These are phyloP conservation scores for Cyberlindnera euphorbiiphila DNA, from an alignment of 805 yeast species.

Conservation along the genomic window DNA sequence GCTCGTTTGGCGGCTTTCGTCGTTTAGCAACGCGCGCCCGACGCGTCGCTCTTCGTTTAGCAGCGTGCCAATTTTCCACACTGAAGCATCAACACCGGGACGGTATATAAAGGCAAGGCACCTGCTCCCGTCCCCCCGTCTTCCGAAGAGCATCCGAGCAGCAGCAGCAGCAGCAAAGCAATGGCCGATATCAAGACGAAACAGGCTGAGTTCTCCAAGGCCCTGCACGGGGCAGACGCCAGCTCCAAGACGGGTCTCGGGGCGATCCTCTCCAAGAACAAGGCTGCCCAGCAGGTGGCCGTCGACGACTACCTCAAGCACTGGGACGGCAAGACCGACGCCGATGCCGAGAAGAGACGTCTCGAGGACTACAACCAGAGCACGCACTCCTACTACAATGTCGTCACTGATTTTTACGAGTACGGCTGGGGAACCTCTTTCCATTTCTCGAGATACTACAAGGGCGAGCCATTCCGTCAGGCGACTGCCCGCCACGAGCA, in stretches of 20 bases:
- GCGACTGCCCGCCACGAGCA: conserved; percentile 98
- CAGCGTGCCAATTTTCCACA: too few relatives aligned
- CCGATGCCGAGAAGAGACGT: conserved; percentile 67
- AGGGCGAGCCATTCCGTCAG: conserved; percentile 90
- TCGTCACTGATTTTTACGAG: conserved; percentile 97
- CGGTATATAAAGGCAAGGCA: too few relatives aligned
- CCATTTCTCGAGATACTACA: conserved; percentile 93
- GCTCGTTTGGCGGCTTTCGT: conserved; percentile 1
- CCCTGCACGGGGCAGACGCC: conserved; percentile 76
- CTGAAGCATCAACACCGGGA: conserved; percentile 1
- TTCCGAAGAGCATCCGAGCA: too few relatives aligned
- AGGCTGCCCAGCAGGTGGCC: conserved; percentile 77
- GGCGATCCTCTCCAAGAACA: conserved; percentile 76
- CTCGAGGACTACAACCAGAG: conserved; percentile 82
- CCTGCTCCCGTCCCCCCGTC: too few relatives aligned
- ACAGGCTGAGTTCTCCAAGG: conserved; percentile 66
- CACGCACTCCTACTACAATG: conserved; percentile 93
- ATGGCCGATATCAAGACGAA: conserved; percentile 12
- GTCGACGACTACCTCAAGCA: conserved; percentile 89
- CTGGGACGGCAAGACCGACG: conserved; percentile 89
- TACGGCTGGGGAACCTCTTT: conserved; percentile 99
- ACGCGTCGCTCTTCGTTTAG: too few relatives aligned
- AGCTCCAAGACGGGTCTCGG: conserved; percentile 65
- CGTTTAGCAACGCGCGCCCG: background rate
- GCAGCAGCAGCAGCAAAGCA: too few relatives aligned